Conservation (phyloP, 2,329 filamentous ascomycete genomes). For the Plenodomus lindquistii region DNA sequence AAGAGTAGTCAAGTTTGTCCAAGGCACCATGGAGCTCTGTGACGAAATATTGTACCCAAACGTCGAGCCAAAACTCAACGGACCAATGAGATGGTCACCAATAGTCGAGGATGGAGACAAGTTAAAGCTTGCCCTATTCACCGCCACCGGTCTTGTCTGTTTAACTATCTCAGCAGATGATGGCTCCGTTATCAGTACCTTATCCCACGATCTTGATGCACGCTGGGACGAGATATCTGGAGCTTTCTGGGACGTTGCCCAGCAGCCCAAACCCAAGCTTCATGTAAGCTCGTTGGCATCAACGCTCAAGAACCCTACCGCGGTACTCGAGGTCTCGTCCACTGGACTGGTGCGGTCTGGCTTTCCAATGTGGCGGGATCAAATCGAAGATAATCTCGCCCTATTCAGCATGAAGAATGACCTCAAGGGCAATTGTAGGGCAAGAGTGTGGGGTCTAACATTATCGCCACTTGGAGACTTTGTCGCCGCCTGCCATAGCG, state of each 20-base stretch:
- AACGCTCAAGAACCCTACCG: conserved; percentile 37
- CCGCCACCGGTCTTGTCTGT: conserved; percentile 27
- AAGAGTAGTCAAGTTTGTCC: conserved; percentile 21
- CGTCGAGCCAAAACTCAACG: conserved; percentile 26
- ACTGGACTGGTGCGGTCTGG: conserved; percentile 8
- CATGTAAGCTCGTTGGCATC: conserved; percentile 46
- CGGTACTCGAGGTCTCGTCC: conserved; percentile 32
- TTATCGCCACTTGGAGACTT: conserved; percentile 52
- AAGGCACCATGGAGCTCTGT: conserved; percentile 18
- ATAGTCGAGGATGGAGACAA: conserved; percentile 12
- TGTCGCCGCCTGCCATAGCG: conserved; percentile 54
- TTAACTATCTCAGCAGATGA: conserved; percentile 28
- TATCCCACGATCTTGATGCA: conserved; percentile 43
- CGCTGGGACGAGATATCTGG: conserved; percentile 49
- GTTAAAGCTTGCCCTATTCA: conserved; percentile 39
- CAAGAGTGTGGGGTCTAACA: conserved; percentile 59
- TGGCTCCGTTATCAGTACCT: conserved; percentile 22
- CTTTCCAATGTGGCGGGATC: conserved; percentile 45
- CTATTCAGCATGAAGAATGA: conserved; percentile 56
- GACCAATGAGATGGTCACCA: conserved; percentile 37
- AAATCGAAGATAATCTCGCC: conserved; percentile 42
- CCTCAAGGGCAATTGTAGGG: conserved; percentile 54
- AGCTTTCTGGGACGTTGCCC: conserved; percentile 35
- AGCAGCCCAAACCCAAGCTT: conserved; percentile 19
- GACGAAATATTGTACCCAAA: conserved; percentile 29